A percentile compares a stretch with the other conserved stretches of the same genome.
Evolutionary conservation across 805 yeast species (phyloP).

Genomic region (Debaryomyces prosopidis): DNA sequence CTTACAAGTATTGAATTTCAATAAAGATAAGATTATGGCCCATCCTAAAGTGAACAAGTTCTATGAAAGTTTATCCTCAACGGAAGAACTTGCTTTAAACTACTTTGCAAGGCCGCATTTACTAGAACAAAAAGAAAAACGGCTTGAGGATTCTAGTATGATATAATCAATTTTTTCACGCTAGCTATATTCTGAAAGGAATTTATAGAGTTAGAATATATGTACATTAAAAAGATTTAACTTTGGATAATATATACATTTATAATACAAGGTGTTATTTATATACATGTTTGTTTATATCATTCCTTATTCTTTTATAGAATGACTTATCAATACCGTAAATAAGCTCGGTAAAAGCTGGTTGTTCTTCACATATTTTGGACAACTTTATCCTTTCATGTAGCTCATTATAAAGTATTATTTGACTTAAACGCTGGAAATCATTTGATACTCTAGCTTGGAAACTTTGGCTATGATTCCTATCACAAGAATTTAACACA

Average conservation of each 20-base stretch:
- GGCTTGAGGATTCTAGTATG: neutral
- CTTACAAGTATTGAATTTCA: conserved; percentile 76
- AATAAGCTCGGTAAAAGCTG: neutral
- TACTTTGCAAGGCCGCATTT: neutral
- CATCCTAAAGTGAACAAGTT: conserved; percentile 72
- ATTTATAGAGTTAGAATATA: too few species aligned
- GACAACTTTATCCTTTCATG: conserved; percentile 1
- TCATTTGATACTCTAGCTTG: conserved; percentile 6
- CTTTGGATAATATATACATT: neutral
- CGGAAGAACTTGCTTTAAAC: conserved; percentile 21
- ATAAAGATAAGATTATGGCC: conserved; percentile 60
- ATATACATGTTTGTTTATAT: neutral
- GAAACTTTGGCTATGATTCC: neutral
- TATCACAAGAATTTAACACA: conserved; percentile 7
- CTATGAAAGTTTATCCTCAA: conserved; percentile 51
- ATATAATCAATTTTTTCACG: too few species aligned
- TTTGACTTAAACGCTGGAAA: conserved; percentile 14
- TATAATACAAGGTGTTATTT: neutral
- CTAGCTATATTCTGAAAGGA: too few species aligned
- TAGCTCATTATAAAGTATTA: conserved; percentile 14
- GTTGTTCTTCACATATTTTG: neutral
- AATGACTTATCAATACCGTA: conserved; percentile 1
- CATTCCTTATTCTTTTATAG: neutral
- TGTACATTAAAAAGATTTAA: too few species aligned
- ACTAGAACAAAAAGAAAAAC: neutral